Evolutionary conservation across 2,329 filamentous ascomycete species (phyloP), one percentile per base, ranked within the genome.

Genomic region (Dactylonectria macrodidyma): DNA sequence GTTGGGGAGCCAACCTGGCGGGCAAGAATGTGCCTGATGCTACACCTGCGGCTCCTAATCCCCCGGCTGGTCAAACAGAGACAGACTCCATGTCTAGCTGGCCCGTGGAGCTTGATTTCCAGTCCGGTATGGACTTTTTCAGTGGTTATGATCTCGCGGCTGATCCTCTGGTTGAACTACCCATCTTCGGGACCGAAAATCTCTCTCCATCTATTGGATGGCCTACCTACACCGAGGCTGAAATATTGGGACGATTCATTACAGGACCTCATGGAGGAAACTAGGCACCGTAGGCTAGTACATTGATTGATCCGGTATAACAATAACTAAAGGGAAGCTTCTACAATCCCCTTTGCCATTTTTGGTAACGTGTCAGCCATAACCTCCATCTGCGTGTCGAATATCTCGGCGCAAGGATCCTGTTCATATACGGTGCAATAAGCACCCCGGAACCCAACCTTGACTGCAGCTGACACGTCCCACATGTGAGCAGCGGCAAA

Each of bases 401-500:
- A 47, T 47, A 47, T 47, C 44, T 47, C 44, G 44, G 44, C 44
- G 44, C 44, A 47, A 47, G 44, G 44, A 47, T 47, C 44, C 44
- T 47, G 44, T 22, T 47, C 44, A n/a, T 47, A 47, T 16, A 47
- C 9, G 44, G 44, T 47, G 19, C 44, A 47, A 22, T 47, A 47
- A 19, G 44, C 44, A 47, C 44, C 44, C 44, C 44, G 44, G 44
- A 47, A 48, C 46, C 46, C 46, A 26, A 48, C 46, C 19, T 48
- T 24, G 7, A 24, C 19, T 48, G 46, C 46, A 48, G 46, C 19
- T 9, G 46, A 48, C 46, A 48, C 59, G 34, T 61, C 59, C 59
- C 59, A 61, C 59, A 61, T 61, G 16, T 61, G 59, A 12, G 47
- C 48, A 6, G 59, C 59, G 11, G 59, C 59, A 46, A 61, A 61